Evolutionary conservation across 257 asterid genomes (phyloP), one percentile per base, ranked within the genome.

Genomic region (Lycium barbarum): DNA sequence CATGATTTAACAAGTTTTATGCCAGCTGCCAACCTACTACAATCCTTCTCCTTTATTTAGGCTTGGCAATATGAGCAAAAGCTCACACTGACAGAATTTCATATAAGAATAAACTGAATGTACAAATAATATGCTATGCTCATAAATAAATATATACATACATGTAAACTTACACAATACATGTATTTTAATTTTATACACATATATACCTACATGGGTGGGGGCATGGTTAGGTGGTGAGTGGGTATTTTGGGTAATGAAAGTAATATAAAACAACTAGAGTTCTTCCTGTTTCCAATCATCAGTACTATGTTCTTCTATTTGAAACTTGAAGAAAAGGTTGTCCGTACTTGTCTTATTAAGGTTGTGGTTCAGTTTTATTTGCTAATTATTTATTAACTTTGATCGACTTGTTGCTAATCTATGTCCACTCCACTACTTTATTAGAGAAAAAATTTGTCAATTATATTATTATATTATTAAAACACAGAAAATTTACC

Each of bases 281-380:
- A 11, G n/a, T 13, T 73, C 40, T 22, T 1, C 0, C 63, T 49
- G 62, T 57, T 81, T 43, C 74, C n/a, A 67, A 85, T 81, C 58
- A 83, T 47, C 11, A 40, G 51, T 61, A 10, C 47, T 6, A 83
- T 17, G 35, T 22, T 26, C 33, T 26, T 26, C 33, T 26, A 57
- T 17, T 35, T 57, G 70, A 80, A 38, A 38, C 57, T 72, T 61
- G 0, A 3, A 49, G 62, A 47, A 80, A 54, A 22, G 33, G 11
- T 26, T 57, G 49, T 36, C 33, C 10, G n/a, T 68, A 43, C 47
- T 76, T 76, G 26, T 47, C 84, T 70, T 18, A 78, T 49, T 87
- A 71, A 76, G 74, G 62, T 79, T 80, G 90, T 87, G 86, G 88
- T 83, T 80, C 83, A 85, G 43, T 9, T 62, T 61, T 53, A 72